These are phyloP conservation scores for Dictyophora rubrovolvata DNA, from an alignment of 768 basidiomycete genomes.

Conservation along the genomic window DNA sequence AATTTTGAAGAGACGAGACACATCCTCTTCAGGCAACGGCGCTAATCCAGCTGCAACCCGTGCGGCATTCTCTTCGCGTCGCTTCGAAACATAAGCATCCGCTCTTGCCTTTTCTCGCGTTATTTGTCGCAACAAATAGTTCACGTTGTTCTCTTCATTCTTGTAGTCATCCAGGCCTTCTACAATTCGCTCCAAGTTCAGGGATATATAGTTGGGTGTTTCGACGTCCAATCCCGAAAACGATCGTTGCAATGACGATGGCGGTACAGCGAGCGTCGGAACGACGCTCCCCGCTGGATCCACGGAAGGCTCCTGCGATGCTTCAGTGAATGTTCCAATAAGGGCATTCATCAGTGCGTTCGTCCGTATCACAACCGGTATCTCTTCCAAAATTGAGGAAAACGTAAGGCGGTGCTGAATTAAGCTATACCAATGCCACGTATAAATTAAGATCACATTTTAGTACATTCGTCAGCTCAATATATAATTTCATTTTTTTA, in stretches of 20 bases:
- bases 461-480: neutral
- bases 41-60: constrained; percentile 75
- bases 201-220: constrained; percentile 50
- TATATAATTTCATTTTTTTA: neutral
- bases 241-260: constrained; percentile 31
- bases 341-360: constrained; percentile 75
- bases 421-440: constrained; percentile 38
- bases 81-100: constrained; percentile 70
- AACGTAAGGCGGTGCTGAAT: constrained; percentile 75
- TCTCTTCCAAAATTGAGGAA: constrained; percentile 75
- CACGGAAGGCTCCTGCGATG: constrained; percentile 28
- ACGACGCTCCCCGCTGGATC: constrained; percentile 34
- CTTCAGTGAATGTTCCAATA: constrained; percentile 49
- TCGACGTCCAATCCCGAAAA: constrained; percentile 66
- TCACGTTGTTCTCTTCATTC: constrained; percentile 87
- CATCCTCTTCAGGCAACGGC: constrained; percentile 82
- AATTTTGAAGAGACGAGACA: constrained; percentile 76
- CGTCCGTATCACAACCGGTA: constrained; percentile 76
- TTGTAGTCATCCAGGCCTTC: constrained; percentile 79
- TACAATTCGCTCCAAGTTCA: constrained; percentile 74
- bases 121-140: constrained; percentile 80
- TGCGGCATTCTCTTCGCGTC: constrained; percentile 78
- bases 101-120: constrained; percentile 73
- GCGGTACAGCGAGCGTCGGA: constrained; percentile 17
- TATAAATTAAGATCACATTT: constrained; percentile 10